Base-by-base conservation (phyloP, 129 eudicot genomes). In the Artemisia argyi region DNA sequence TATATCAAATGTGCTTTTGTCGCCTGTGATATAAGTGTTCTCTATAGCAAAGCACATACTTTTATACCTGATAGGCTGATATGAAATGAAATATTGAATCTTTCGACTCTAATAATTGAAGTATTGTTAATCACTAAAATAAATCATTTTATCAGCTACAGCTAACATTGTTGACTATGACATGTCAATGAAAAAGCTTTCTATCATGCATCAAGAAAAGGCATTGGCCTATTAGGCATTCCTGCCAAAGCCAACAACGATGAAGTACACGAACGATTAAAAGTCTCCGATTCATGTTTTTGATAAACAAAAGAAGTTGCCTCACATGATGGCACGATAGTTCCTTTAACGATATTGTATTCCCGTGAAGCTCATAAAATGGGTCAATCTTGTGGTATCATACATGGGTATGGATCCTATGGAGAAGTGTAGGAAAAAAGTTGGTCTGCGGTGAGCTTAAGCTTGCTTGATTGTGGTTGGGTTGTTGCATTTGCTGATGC, bases 391-490 rank as follows among this genome's bases (percentile, higher is more conserved):
- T 91, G 92, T 65, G 98, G 95, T 72, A 67, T 94, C 73, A 74
- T 94, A 44, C 88, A 82, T 42, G 98, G 90, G 14, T 94, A 94
- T 52, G 97, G 98, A 68, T 91, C 98, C 39, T 94, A 94, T 63
- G 98, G 96, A 14, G 91, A 90, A 73, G 83, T 26, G 60, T 72
- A 88, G 72, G 97, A 90, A 71, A 90, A 90, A 77, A 85, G 86
- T 81, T 94, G 97, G 96, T 83, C 83, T 71, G 42, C 86, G 19
- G 97, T 90, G 15, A 91, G 88, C 44, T 66, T 94, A 49, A 90
- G 98, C 80, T 88, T 94, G 65, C 92, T 94, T 63, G 89, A 88
- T 72, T 94, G 97, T 49, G 96, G 97, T 56, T 94, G 98, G 98
- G 79, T 88, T 35, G 66, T 94, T 69, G 96, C 91, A 71, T 94